Base-by-base conservation (phyloP, 1,284 basidiomycete species). In the Moniliophthora roreri region DNA sequence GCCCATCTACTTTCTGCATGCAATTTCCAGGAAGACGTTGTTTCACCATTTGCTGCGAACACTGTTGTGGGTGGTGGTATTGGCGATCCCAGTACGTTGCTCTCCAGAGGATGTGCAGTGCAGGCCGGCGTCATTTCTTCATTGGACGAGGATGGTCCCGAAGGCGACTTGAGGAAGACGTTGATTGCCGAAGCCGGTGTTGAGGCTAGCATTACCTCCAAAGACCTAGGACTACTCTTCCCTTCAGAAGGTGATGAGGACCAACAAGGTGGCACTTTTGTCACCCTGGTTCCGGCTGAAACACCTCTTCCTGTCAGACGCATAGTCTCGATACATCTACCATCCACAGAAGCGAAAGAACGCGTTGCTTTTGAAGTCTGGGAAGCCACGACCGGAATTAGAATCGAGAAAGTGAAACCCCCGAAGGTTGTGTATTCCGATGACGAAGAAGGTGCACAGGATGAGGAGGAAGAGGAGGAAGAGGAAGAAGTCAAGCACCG, bases 101-200 rank as follows among this genome's bases (percentile, higher is more conserved):
- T 99, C 24, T 90, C 95, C 6, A 78, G 93, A 39, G 97, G 96
- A 20, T 90, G 89, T 62, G 95, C 93, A 4, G 69, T 95, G 38
- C 94, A 98, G 69, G 94, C 93, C 4, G 80, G 84, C 48, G 71
- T 94, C 51, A 76, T 95, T 46, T 69, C 77, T 9, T 32, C 41
- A 5, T 55, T 68, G 9, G 69, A 70, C 10, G 72, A 89, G 16
- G 69, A 73, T 26, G 65, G 67, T 55, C 69, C 71, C 3, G 77
- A 79, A 34, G 75, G 77, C 53, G 79, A 81, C 21, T 70, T 68
- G 24, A 66, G 75, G 40, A 69, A 70, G 38, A 76, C 81, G 36
- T 85, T 87, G 64, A 73, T 76, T 53, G 69, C 72, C 39, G 74
- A 73, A 24, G 78, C 76, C 6, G 73, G 70, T 59, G 67, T 76